These are phyloP conservation scores for Coffea humblotiana DNA, from an alignment of 305 asterid species.

Conservation along the genomic window DNA sequence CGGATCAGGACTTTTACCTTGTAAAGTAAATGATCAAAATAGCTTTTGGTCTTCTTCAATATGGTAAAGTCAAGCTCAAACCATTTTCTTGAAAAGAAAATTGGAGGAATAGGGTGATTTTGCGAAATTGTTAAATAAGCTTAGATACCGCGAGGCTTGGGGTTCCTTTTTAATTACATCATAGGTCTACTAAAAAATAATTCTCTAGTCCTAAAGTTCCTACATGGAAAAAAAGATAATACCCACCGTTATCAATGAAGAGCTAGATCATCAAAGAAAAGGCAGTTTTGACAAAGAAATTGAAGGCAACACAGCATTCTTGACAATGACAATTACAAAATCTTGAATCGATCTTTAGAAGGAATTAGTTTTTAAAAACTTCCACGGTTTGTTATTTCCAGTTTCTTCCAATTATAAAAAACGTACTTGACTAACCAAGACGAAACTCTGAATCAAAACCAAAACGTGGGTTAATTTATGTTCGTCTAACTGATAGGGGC, in stretches of 20 bases:
- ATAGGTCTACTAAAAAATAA: neutral
- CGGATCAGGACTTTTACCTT: neutral
- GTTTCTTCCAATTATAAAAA: conserved; percentile 3
- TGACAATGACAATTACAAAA: neutral
- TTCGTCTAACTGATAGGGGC: neutral
- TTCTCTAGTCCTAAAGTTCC: neutral
- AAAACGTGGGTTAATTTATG: conserved; percentile 6
- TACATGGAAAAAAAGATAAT: neutral
- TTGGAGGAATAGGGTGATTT: neutral
- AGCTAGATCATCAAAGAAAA: neutral
- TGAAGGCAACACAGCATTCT: neutral
- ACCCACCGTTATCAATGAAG: neutral
- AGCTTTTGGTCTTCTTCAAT: neutral
- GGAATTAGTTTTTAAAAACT: neutral
- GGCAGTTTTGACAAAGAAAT: neutral
- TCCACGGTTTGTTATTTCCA: neutral
- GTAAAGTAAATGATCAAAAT: neutral
- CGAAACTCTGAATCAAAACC: neutral
- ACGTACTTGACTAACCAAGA: conserved; percentile 20
- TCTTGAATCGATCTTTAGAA: neutral
- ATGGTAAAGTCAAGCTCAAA: neutral
- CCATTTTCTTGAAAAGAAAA: neutral
- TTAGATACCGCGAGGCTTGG: neutral
- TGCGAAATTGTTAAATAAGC: neutral
- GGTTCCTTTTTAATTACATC: neutral